phyloP scores from a whole-genome alignment of 768 basidiomycete genomes.

The Phanerochaete sordida region DNA sequence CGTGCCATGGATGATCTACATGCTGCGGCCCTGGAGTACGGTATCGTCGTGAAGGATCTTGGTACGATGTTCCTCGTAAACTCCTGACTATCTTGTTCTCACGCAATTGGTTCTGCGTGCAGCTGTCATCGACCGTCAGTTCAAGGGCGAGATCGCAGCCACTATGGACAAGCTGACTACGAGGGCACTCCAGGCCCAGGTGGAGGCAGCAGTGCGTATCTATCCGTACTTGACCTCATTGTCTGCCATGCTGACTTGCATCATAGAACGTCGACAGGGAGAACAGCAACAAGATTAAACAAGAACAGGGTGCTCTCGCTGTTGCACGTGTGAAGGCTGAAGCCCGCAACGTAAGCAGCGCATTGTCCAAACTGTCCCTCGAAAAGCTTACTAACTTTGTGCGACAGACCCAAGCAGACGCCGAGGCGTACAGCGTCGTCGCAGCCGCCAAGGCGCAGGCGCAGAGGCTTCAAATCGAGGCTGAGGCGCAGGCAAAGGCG shows the following conservation, averaged over 20 bases:
- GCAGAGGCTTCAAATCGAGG: constrained; percentile 60
- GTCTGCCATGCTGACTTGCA: neutral
- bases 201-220: constrained; percentile 70
- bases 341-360: constrained; percentile 40
- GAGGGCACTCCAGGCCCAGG: constrained; percentile 80
- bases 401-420: constrained; percentile 65
- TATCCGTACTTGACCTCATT: neutral
- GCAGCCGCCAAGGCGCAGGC: constrained; percentile 75
- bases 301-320: constrained; percentile 74
- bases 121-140: constrained; percentile 86
- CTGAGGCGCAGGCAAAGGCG: constrained; percentile 75
- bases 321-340: constrained; percentile 78
- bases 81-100: neutral
- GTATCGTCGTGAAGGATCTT: constrained; percentile 78
- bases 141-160: constrained; percentile 83
- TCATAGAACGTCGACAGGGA: constrained; percentile 77
- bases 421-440: constrained; percentile 71
- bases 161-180: constrained; percentile 87
- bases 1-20: constrained; percentile 88
- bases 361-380: too few species aligned
- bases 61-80: constrained; percentile 34
- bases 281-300: constrained; percentile 85
- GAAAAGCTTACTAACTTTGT: too few species aligned
- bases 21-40: constrained; percentile 77
- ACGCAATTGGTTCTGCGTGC: neutral